phyloP scores from a whole-genome alignment of 2,329 filamentous ascomycete species.

The Verticillium zaregamsianum region DNA sequence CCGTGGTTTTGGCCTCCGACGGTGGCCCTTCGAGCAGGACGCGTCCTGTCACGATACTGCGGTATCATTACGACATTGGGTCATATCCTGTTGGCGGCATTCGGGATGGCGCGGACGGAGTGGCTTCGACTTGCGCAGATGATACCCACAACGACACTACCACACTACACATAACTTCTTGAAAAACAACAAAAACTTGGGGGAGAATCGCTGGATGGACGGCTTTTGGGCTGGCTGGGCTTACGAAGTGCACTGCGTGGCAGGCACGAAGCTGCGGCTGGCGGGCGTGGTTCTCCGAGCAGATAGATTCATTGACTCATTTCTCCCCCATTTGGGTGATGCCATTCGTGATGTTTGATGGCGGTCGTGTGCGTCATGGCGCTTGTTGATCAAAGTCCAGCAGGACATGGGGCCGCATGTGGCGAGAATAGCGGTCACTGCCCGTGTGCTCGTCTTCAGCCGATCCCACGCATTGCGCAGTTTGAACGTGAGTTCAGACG shows the following conservation, averaged over 20 bases:
- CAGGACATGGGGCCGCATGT: too few relatives aligned
- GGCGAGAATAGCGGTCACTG: too few relatives aligned
- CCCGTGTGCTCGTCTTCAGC: too few relatives aligned
- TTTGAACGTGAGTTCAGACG: too few relatives aligned
- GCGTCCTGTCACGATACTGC: not conserved
- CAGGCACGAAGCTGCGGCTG: not conserved
- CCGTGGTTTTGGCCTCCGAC: not conserved
- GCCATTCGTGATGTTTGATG: not conserved
- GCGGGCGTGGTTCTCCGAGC: not conserved
- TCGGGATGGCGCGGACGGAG: not conserved
- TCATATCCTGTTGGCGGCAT: not conserved
- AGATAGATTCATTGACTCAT: not conserved
- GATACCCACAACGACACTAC: slow-evolving; percentile 5
- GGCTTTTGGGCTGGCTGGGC: slow-evolving; percentile 7
- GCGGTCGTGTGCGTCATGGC: too few relatives aligned
- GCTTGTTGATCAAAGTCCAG: too few relatives aligned
- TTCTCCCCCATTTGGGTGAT: not conserved
- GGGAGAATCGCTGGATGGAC: slow-evolving; percentile 10
- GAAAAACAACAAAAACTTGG: slow-evolving; percentile 14
- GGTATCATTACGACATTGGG: not conserved
- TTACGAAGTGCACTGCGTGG: not conserved
- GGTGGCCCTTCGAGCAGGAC: not conserved
- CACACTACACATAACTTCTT: slow-evolving; percentile 10
- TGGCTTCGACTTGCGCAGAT: slow-evolving; percentile 3
- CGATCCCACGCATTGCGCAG: too few relatives aligned